Conservation (phyloP, 2,329 filamentous ascomycete genomes). For the Xylaria sp. region DNA sequence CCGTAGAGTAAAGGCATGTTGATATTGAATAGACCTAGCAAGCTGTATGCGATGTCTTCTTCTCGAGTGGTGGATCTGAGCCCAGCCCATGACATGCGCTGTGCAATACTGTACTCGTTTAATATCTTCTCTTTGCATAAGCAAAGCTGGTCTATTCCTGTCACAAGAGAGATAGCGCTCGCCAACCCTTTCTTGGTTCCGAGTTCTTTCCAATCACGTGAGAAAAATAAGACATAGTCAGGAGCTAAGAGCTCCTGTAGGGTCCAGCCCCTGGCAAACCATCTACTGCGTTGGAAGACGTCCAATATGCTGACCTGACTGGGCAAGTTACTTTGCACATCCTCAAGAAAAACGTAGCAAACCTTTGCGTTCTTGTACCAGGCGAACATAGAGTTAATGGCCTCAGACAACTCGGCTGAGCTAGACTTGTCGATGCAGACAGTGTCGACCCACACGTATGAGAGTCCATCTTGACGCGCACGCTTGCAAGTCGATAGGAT, state of each 20-base stretch:
- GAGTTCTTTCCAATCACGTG: slow-evolving; percentile 13
- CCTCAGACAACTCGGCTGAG: slow-evolving; percentile 25
- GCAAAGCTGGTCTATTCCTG: slow-evolving; percentile 27
- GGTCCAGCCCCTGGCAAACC: slow-evolving; percentile 25
- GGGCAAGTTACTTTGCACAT: slow-evolving; percentile 14
- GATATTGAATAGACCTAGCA: slow-evolving; percentile 24
- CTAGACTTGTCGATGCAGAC: slow-evolving; percentile 30
- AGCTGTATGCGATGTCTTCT: slow-evolving; percentile 28
- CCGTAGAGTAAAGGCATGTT: slow-evolving; percentile 30
- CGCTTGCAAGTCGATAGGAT: slow-evolving; percentile 24
- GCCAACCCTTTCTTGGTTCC: slow-evolving; percentile 25
- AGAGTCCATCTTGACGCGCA: slow-evolving; percentile 22
- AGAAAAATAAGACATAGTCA: slow-evolving; percentile 26
- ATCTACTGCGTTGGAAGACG: slow-evolving; percentile 16
- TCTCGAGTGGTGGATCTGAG: slow-evolving; percentile 15
- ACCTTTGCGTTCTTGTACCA: slow-evolving; percentile 24
- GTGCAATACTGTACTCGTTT: slow-evolving; percentile 21
- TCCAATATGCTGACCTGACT: slow-evolving; percentile 2
- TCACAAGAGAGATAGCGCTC: slow-evolving; percentile 12
- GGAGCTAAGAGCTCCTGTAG: slow-evolving; percentile 26
- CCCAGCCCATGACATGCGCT: slow-evolving; percentile 27
- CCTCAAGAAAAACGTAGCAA: slow-evolving; percentile 24
- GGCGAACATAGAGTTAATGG: slow-evolving; percentile 22
- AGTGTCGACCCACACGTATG: slow-evolving; percentile 24
- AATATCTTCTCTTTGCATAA: slow-evolving; percentile 22